Evolutionary conservation across 208 protist genomes (phyloP), one percentile per base, ranked within the genome.

Genomic region (Crithidia bombi): DNA sequence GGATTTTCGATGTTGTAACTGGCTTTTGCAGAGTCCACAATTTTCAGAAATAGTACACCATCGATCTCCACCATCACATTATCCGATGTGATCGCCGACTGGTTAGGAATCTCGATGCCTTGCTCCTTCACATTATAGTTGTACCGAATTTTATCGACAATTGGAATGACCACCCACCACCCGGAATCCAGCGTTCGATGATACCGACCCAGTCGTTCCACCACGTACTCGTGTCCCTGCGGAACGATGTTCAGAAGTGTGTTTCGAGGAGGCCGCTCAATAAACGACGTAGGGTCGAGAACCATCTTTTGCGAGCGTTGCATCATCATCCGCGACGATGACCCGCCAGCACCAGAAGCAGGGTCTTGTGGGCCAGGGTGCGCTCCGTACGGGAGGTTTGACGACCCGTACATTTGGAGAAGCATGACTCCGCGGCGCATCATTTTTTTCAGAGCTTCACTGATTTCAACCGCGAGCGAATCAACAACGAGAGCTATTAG

Each of bases 51-150:
- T 5, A 99, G 85, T 0, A 98, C 93, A 51, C 97, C 97, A 54
- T 98, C 97, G 51, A 99, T 97, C 17, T 97, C 81, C 1, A 99
- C 93, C 72, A 96, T 98, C 35, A 99, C 97, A 78, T 98, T 98
- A 75, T 99, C 97, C 17, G 73, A 82, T 3, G 97, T 98, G 55
- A 98, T 98, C 17, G 97, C 97, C 0, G 87, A 94, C 67, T 98
- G 94, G 51, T 96, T 92, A 0, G 91, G 95, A 36, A 97, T 93
- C 61, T 93, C 86, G 21, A 98, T 79, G 26, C 89, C 91, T 26
- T 93, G 80, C 70, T 98, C 96, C 79, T 98, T 98, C 28, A 97
- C 90, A 64, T 82, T 92, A 81, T 99, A 98, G 51, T 87, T 86
- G 75, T 99, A 99, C n/a, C 83, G 89, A 54, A 99, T 97, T 43